Evolutionary conservation across 1,284 basidiomycete genomes (phyloP).

Genomic region (Rhodotorula sp.): DNA sequence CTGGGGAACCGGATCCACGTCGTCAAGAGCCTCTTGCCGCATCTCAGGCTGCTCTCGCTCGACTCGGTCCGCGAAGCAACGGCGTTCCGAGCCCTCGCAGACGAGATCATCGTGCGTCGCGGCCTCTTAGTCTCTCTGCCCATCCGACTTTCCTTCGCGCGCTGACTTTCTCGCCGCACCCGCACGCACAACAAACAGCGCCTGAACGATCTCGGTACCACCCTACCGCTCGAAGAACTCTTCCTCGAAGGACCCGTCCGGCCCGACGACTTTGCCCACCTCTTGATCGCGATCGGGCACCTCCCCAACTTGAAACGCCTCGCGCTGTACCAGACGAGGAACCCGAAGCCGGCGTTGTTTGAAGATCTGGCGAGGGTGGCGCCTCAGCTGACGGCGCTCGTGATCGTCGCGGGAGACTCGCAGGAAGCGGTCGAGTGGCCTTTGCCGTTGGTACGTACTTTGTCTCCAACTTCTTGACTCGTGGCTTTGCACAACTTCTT

Average conservation of each 20-base stretch:
- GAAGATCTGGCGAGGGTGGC: slow-evolving; percentile 14
- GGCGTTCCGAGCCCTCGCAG: slow-evolving; percentile 15
- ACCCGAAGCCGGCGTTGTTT: slow-evolving; percentile 23
- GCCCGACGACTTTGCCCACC: slow-evolving; percentile 7
- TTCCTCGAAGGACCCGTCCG: slow-evolving; percentile 38
- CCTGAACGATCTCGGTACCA: background rate
- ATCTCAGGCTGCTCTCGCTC: slow-evolving; percentile 29
- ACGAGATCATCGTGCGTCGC: slow-evolving; percentile 27
- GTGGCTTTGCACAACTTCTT: background rate
- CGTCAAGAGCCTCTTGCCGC: slow-evolving; percentile 22
- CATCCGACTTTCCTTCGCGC: background rate
- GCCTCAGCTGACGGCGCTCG: slow-evolving; percentile 21
- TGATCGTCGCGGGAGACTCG: slow-evolving; percentile 22
- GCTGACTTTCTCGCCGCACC: too few species aligned
- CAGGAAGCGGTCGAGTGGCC: slow-evolving; percentile 18
- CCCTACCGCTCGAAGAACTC: slow-evolving; percentile 34
- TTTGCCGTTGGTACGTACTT: slow-evolving; percentile 17
- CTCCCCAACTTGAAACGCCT: slow-evolving; percentile 25
- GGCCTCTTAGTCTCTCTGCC: background rate
- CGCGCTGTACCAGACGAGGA: slow-evolving; percentile 35
- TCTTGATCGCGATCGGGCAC: slow-evolving; percentile 20
- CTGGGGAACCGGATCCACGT: slow-evolving; percentile 5
- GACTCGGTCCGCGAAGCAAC: slow-evolving; percentile 35
- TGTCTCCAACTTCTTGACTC: too few species aligned
- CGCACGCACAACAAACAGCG: background rate